Conservation (phyloP, 2,329 filamentous ascomycete species). For the Sarocladium oryzae region DNA sequence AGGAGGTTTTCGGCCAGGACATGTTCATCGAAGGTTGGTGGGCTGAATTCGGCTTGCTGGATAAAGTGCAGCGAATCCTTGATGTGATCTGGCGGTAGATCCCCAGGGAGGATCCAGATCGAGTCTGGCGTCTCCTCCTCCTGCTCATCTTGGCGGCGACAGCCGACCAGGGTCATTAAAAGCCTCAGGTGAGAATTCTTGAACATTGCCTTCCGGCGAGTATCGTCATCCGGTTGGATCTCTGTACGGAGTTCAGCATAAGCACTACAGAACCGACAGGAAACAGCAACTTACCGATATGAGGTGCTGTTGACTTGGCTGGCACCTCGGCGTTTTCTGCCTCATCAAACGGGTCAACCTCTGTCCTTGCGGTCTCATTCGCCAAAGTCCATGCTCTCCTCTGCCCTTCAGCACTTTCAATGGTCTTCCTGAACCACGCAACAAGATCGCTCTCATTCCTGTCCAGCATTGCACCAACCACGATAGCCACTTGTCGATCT, state of each 20-base stretch:
- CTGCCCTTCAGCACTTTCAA: slow-evolving; percentile 64
- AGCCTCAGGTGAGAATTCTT: slow-evolving; percentile 84
- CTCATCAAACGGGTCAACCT: slow-evolving; percentile 23
- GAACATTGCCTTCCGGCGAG: slow-evolving; percentile 69
- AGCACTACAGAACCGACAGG: slow-evolving; percentile 9
- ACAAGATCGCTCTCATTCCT: slow-evolving; percentile 70
- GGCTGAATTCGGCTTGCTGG: slow-evolving; percentile 70
- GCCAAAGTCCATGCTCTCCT: slow-evolving; percentile 72
- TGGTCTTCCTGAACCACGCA: slow-evolving; percentile 71
- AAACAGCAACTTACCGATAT: slow-evolving; percentile 24
- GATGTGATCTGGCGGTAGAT: slow-evolving; percentile 57
- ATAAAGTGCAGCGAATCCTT: slow-evolving; percentile 66
- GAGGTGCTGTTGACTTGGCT: slow-evolving; percentile 22
- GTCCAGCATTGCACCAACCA: slow-evolving; percentile 72
- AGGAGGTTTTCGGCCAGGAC: slow-evolving; percentile 70
- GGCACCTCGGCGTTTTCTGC: slow-evolving; percentile 20
- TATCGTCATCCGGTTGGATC: slow-evolving; percentile 58
- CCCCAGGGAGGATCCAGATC: slow-evolving; percentile 68
- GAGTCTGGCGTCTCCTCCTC: slow-evolving; percentile 68
- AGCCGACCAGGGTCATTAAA: slow-evolving; percentile 69
- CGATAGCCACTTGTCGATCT: slow-evolving; percentile 70
- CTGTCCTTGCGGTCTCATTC: slow-evolving; percentile 49
- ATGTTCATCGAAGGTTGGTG: slow-evolving; percentile 70
- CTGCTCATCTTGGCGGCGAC: slow-evolving; percentile 48
- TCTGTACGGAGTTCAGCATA: slow-evolving; percentile 34